Evolutionary conservation across 2,329 filamentous ascomycete genomes (phyloP).

Genomic region (Sporothrix pallida): DNA sequence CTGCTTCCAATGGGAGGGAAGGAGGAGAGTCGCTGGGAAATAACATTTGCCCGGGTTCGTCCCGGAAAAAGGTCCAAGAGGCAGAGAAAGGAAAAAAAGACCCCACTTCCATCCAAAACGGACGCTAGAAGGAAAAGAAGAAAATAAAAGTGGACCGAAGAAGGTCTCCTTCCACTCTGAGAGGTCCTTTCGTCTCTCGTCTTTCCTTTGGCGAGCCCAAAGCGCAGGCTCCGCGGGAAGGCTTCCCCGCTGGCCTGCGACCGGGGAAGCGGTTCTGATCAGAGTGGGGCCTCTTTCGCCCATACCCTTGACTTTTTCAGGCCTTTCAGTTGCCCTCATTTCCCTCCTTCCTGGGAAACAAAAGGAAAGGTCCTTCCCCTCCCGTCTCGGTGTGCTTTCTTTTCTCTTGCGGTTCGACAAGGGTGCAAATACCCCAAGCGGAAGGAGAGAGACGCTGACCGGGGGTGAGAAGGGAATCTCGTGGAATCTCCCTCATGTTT

Average conservation of each 20-base stretch:
- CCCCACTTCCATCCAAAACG: neutral
- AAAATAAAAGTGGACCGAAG: neutral
- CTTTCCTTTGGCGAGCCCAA: neutral
- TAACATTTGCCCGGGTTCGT: neutral
- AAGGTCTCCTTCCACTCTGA: neutral
- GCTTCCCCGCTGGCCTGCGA: constrained; percentile 27
- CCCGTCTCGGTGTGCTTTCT: too few relatives aligned
- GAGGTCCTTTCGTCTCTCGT: neutral
- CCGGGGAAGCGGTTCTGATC: constrained; percentile 23
- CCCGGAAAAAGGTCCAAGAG: neutral
- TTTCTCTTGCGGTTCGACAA: too few relatives aligned
- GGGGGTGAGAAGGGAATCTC: too few relatives aligned
- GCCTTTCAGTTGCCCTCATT: neutral
- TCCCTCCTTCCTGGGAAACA: neutral
- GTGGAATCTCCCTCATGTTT: neutral
- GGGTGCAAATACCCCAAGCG: too few relatives aligned
- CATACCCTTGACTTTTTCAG: neutral
- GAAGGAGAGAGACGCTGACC: too few relatives aligned
- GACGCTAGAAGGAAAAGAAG: constrained; percentile 25
- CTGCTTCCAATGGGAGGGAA: neutral
- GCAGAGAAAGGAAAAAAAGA: too few relatives aligned
- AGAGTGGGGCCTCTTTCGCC: neutral
- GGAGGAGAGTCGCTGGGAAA: neutral
- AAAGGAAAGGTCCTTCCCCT: too few relatives aligned
- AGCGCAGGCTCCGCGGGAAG: constrained; percentile 21